These are phyloP conservation scores for Ophiostoma sp. DNA, from an alignment of 2,329 filamentous ascomycete species.

Conservation along the genomic window DNA sequence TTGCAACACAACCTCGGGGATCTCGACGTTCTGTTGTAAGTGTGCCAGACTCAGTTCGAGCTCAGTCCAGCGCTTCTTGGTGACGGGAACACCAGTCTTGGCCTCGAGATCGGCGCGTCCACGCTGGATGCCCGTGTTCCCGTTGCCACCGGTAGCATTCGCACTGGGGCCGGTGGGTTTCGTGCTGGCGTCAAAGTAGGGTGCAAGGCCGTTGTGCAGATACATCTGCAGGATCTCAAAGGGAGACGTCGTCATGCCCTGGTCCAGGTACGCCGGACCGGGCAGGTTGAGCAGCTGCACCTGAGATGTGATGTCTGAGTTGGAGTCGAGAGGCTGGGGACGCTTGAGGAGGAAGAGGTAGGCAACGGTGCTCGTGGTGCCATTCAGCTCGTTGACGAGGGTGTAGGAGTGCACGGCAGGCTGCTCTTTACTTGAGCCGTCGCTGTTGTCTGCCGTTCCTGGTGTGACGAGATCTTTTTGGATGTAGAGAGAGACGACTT, in stretches of 20 bases:
- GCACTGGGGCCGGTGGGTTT: slow-evolving; percentile 62
- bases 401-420: slow-evolving; percentile 17
- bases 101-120: slow-evolving; percentile 78
- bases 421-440: slow-evolving; percentile 40
- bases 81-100: slow-evolving; percentile 92
- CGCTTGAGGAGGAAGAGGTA: slow-evolving; percentile 89
- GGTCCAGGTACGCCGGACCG: slow-evolving; percentile 67
- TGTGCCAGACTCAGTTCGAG: slow-evolving; percentile 85
- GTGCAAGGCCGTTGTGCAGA: slow-evolving; percentile 83
- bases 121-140: slow-evolving; percentile 22
- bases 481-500: slow-evolving; percentile 81
- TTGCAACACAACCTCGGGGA: slow-evolving; percentile 81
- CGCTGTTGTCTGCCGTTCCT: background rate
- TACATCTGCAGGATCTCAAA: slow-evolving; percentile 91
- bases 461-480: slow-evolving; percentile 59
- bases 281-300: slow-evolving; percentile 91
- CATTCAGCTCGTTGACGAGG: slow-evolving; percentile 31
- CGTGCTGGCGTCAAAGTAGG: slow-evolving; percentile 96
- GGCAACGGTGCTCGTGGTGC: slow-evolving; percentile 70
- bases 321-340: slow-evolving; percentile 78
- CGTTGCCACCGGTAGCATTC: slow-evolving; percentile 42
- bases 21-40: slow-evolving; percentile 95
- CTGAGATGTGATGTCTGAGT: slow-evolving; percentile 75
- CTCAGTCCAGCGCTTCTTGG: slow-evolving; percentile 94
- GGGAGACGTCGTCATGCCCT: slow-evolving; percentile 69